A percentile compares a stretch with the other conserved stretches of the same genome.
Evolutionary conservation across 2,329 filamentous ascomycete genomes (phyloP).

Genomic region (Ustilaginoidea virens): DNA sequence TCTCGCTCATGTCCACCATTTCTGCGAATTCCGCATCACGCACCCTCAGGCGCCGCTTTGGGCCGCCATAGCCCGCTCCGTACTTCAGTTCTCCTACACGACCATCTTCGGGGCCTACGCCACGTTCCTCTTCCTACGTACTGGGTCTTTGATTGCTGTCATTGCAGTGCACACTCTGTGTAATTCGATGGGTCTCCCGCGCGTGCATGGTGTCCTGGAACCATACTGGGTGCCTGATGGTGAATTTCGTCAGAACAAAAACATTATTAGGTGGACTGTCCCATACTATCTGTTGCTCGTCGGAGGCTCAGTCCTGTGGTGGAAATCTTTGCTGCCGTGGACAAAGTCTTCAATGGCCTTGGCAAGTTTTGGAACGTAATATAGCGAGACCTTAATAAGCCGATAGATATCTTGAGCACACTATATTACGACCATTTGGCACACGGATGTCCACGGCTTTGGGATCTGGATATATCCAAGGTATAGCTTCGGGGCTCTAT

Average conservation of each 20-base stretch:
- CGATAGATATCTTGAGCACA: too few species aligned
- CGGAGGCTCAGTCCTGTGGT: constrained; percentile 57
- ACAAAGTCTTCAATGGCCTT: constrained; percentile 36
- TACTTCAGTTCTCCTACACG: constrained; percentile 81
- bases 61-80: constrained; percentile 51
- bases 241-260: constrained; percentile 10
- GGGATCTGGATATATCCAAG: too few species aligned
- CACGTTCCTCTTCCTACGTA: constrained; percentile 75
- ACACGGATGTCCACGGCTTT: too few species aligned
- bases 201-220: constrained; percentile 67
- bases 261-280: constrained; percentile 45
- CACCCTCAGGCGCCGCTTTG: constrained; percentile 53
- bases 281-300: constrained; percentile 68
- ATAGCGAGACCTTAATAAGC: too few species aligned
- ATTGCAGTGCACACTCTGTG: constrained; percentile 75
- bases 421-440: too few species aligned
- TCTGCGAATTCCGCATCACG: constrained; percentile 81
- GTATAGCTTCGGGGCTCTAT: too few species aligned
- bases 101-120: constrained; percentile 88
- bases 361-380: constrained; percentile 10
- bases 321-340: constrained; percentile 51
- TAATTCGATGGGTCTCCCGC: constrained; percentile 80
- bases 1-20: constrained; percentile 85
- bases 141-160: constrained; percentile 63
- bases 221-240: constrained; percentile 23